phyloP scores from a whole-genome alignment of 129 eudicot genomes.

The Saussurea involucrata region DNA sequence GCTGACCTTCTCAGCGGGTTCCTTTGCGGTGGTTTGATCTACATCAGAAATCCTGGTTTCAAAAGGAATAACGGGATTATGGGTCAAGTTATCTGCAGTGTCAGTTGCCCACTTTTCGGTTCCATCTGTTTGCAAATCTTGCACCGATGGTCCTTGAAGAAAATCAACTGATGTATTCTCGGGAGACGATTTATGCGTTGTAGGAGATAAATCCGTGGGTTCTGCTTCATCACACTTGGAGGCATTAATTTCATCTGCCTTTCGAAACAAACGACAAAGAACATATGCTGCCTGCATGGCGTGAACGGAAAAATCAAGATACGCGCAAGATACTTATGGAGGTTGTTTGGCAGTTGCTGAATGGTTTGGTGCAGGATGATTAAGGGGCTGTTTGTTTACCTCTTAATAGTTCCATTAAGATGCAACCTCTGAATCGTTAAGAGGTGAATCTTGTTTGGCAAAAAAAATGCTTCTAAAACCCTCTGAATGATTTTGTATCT shows the following conservation, averaged over 20 bases:
- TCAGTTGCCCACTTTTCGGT: slow-evolving; percentile 32
- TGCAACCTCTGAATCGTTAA: no score
- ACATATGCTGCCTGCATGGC: slow-evolving; percentile 51
- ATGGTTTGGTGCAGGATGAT: no score
- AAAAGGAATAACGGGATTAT: slow-evolving; percentile 19
- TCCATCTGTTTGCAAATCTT: slow-evolving; percentile 32
- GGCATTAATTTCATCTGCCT: slow-evolving; percentile 43
- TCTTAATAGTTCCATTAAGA: no score
- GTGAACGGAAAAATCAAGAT: slow-evolving; percentile 3
- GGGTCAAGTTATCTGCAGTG: slow-evolving; percentile 28
- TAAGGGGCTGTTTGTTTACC: no score
- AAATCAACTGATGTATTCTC: slow-evolving; percentile 42
- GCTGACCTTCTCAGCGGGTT: slow-evolving; percentile 34
- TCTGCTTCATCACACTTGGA: slow-evolving; percentile 49
- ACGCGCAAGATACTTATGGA: neutral
- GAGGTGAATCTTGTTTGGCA: no score
- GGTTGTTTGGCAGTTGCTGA: neutral
- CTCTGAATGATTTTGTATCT: no score
- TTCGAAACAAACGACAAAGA: slow-evolving; percentile 63
- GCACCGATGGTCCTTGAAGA: slow-evolving; percentile 25
- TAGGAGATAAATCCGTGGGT: slow-evolving; percentile 42
- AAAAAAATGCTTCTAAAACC: no score
- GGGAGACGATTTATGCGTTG: slow-evolving; percentile 52
- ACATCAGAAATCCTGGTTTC: slow-evolving; percentile 35
- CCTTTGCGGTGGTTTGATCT: slow-evolving; percentile 27